Evolutionary conservation across 768 basidiomycete genomes (phyloP).

Genomic region (Xerocomus brunneocitrinus): DNA sequence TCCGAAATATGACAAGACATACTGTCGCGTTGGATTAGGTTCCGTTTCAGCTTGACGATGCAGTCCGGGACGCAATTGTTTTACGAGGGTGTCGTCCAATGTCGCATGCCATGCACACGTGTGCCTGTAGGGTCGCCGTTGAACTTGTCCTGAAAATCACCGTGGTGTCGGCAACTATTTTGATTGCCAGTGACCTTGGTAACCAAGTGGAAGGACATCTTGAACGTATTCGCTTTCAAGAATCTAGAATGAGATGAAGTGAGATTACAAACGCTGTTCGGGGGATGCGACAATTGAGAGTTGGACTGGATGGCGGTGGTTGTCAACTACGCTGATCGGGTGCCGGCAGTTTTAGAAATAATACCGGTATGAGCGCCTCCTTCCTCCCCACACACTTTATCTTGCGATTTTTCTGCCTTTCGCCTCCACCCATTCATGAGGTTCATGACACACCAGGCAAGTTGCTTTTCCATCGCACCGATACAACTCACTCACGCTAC

Average conservation of each 20-base stretch:
- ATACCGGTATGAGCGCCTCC: slow-evolving; percentile 12
- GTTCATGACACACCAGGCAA: slow-evolving; percentile 19
- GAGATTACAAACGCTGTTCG: background rate
- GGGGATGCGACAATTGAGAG: background rate
- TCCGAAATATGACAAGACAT: background rate
- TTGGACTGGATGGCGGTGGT: background rate
- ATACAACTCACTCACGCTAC: slow-evolving; percentile 3
- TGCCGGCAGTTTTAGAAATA: slow-evolving; percentile 16
- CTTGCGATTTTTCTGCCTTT: background rate
- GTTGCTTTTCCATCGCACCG: background rate
- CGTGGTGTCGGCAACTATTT: background rate
- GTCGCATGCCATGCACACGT: background rate
- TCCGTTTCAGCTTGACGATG: background rate
- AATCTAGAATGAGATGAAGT: too few species aligned
- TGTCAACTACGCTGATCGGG: slow-evolving; percentile 9
- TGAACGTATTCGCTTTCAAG: background rate
- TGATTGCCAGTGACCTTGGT: background rate
- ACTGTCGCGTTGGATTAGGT: too few species aligned
- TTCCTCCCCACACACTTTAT: slow-evolving; percentile 15
- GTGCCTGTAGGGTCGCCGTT: background rate
- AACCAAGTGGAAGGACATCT: background rate
- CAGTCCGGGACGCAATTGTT: too few species aligned
- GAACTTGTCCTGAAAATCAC: background rate
- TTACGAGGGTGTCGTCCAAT: background rate
- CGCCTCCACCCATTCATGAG: slow-evolving; percentile 7